Base-by-base conservation (phyloP, 306 rosid genomes). In the Glycine tomentella region DNA sequence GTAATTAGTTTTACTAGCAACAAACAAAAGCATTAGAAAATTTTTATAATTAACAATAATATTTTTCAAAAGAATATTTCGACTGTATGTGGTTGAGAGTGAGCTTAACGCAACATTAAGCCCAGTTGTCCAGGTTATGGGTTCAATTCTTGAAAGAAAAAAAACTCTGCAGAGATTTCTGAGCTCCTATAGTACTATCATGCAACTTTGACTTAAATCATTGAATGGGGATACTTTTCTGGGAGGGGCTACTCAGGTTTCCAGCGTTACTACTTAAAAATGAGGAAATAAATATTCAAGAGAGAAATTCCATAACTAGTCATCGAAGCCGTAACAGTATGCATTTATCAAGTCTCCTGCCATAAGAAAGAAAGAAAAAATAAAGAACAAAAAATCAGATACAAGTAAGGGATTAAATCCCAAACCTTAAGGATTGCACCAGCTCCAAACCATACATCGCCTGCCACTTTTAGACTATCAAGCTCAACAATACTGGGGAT, bases 361-460 rank as follows among this genome's bases (percentile, higher is more conserved):
- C 31, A 64, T 52, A 81, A 42, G 6, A 38, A 4, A 4, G 15
- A 64, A 52, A 52, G 12, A 52, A 16, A 56, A 57, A 44, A 16
- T 40, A 82, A 9, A 33, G 31, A 12, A 50, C 34, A 75, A 52
- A 14, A 68, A 63, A 80, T 15, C 2, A 64, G 44, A 56, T 56
- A 55, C 9, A 55, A 31, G 73, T 16, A 56, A 56, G 33, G 11
- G 83, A 55, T 46, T 11, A 64, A 11, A 74, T 81, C 16, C 33
- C 31, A 62, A 89, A 95, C 98, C 97, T 95, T 95, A 77, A 95
- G 94, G 79, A 75, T 56, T 75, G 92, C 85, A 13, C 88, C 84
- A 78, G 90, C 76, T 44, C 97, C 97, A n/a, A 95, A 95, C 92
- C 88, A 95, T 53, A 93, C 97, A 87, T 95, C 95, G 5, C 97